phyloP scores from a whole-genome alignment of 2,329 filamentous ascomycete species.

The Cladosporium sp. region DNA sequence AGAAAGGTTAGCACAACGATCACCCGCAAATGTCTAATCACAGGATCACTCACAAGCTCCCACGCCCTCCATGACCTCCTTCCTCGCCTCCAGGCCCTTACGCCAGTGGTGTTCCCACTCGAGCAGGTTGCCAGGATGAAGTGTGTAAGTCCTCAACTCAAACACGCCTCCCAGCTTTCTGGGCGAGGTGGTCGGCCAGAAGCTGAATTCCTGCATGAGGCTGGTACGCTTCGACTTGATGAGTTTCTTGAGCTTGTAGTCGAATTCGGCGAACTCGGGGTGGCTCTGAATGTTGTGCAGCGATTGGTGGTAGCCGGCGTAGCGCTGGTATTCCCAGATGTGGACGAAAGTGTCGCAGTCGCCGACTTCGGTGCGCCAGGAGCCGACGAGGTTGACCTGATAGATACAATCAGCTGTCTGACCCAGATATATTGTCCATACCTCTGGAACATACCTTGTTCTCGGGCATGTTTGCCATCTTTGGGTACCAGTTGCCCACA shows the following conservation, averaged over 20 bases:
- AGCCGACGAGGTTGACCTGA: constrained; percentile 78
- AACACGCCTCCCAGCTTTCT: constrained; percentile 88
- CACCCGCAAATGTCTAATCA: neutral
- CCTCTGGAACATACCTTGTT: constrained; percentile 71
- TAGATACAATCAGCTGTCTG: neutral
- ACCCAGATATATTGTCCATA: too few relatives aligned
- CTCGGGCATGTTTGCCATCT: constrained; percentile 75
- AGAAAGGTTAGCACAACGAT: constrained; percentile 47
- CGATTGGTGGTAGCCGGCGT: constrained; percentile 91
- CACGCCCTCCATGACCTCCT: constrained; percentile 91
- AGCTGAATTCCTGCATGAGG: constrained; percentile 98
- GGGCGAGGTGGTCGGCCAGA: constrained; percentile 94
- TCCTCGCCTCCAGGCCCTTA: constrained; percentile 79
- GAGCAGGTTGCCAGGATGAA: constrained; percentile 90
- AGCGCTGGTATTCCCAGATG: constrained; percentile 99
- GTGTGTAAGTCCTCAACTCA: constrained; percentile 91
- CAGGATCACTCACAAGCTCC: constrained; percentile 3
- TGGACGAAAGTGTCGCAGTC: constrained; percentile 98
- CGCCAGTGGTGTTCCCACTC: constrained; percentile 99
- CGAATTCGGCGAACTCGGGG: constrained; percentile 78
- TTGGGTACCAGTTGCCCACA: constrained; percentile 87
- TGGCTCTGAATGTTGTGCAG: constrained; percentile 78
- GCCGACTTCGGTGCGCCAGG: constrained; percentile 96
- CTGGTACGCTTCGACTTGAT: constrained; percentile 82
- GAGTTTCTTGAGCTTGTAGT: constrained; percentile 76